phyloP scores from a whole-genome alignment of 352 stramenopile species.

The Pythium apleroticum region DNA sequence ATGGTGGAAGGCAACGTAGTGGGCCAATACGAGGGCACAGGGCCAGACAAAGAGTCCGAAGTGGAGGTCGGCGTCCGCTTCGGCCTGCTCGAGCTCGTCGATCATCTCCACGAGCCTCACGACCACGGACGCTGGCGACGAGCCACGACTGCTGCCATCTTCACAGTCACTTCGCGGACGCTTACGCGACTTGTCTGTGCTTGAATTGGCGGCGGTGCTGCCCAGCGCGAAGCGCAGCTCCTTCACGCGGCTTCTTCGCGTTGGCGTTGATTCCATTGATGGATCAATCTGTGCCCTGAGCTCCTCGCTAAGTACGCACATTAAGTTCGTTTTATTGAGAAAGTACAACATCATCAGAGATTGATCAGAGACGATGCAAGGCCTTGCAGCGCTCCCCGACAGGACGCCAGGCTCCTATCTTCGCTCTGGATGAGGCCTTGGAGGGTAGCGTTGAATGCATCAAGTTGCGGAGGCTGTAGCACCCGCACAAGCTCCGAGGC shows the following conservation, averaged over 20 bases:
- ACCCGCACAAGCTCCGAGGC: neutral
- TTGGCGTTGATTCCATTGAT: neutral
- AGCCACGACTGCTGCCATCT: neutral
- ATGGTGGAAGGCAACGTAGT: constrained; percentile 44
- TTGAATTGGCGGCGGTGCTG: neutral
- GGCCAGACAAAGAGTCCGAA: constrained; percentile 75
- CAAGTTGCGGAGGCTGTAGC: neutral
- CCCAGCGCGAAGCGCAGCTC: constrained; percentile 10
- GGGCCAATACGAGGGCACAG: constrained; percentile 48
- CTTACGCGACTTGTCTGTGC: neutral
- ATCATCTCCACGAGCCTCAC: constrained; percentile 63
- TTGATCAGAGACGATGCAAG: neutral
- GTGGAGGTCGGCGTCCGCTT: constrained; percentile 46
- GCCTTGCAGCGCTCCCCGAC: neutral
- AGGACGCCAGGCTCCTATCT: neutral
- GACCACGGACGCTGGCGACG: constrained; percentile 20
- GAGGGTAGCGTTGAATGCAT: neutral
- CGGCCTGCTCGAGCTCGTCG: constrained; percentile 36
- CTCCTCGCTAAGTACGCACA: neutral
- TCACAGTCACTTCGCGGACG: neutral
- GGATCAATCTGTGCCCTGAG: constrained; percentile 1
- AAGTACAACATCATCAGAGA: neutral
- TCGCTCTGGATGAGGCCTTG: neutral
- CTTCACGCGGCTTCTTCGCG: neutral
- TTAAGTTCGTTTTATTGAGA: neutral